Base-by-base conservation (phyloP, 116 monocot genomes). In the Thalassia testudinum region DNA sequence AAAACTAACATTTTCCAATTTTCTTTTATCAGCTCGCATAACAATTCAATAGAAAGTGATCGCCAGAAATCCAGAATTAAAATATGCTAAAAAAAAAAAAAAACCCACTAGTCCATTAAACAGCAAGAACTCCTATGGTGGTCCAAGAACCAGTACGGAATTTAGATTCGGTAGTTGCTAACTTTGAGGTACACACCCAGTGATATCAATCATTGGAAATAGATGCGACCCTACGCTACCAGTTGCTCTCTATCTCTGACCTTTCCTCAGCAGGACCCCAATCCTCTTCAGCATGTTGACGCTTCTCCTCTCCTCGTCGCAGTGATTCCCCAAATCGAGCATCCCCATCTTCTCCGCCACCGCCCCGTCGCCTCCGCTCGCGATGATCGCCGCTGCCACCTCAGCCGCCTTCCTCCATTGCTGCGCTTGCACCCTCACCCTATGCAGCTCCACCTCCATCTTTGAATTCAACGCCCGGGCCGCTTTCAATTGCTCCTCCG, bases 361-460 rank as follows among this genome's bases (percentile, higher is more conserved):
- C 38, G 62, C 60, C 23, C 79, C 82, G 44, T 75, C 70, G 68
- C 68, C 70, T 7, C 65, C 63, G 0, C 72, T 67, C 16, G 69
- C 72, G 7, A 97, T 69, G 21, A 81, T 74, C 0, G 89, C 77
- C 11, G 85, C 85, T 0, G 97, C 97, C 0, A 87, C 82, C 57
- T 97, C 97, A 0, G 97, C 97, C 0, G 97, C 97, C 65, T 97
- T 97, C 60, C 89, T 74, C 97, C 97, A 97, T 49, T 97, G 97
- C 25, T 97, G 89, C 0, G 85, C 75, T 49, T 97, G 97, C 20
- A 89, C 65, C 52, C 85, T 71, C 13, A 97, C 56, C 60, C 82
- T 70, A 26, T 69, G 72, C 62, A 97, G 27, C 44, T 97, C 97
- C 0, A 66, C 48, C 63, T 79, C 85, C 82, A 89, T 89, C 21